Conservation (phyloP, 1,139 yeast genomes). For the Candida sanyaensis region DNA sequence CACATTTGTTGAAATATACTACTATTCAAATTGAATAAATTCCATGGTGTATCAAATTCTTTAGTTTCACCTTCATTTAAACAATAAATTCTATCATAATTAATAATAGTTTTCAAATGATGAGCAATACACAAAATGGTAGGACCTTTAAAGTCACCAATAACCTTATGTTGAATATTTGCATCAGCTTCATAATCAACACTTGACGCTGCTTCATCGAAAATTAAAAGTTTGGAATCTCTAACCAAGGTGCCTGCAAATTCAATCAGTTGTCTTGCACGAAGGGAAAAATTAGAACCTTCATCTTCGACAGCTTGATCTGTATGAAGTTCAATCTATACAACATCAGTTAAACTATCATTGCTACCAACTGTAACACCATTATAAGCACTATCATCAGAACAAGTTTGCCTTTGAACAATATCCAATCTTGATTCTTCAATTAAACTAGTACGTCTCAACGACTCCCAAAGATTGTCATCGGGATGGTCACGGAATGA, state of each 20-base stretch:
- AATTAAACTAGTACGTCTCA: conserved; percentile 34
- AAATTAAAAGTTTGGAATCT: conserved; percentile 36
- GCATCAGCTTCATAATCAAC: conserved; percentile 47
- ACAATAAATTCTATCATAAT: conserved; percentile 37
- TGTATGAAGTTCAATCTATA: conserved; percentile 39
- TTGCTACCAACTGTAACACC: not conserved
- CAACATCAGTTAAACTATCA: conserved; percentile 11
- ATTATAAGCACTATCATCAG: conserved; percentile 2
- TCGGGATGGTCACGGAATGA: conserved; percentile 47
- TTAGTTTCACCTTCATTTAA: conserved; percentile 54
- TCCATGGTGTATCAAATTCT: conserved; percentile 59
- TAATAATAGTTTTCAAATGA: conserved; percentile 39
- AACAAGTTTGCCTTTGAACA: conserved; percentile 18
- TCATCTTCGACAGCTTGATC: conserved; percentile 42
- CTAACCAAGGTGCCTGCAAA: conserved; percentile 44
- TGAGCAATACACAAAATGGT: conserved; percentile 46
- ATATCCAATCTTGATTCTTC: conserved; percentile 23
- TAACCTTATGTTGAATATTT: conserved; percentile 38
- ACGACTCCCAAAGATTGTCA: conserved; percentile 34
- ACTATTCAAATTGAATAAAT: conserved; percentile 20
- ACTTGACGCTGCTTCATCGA: conserved; percentile 46
- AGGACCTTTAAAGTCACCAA: conserved; percentile 34
- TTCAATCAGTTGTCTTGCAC: conserved; percentile 43
- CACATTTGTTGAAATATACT: conserved; percentile 59
- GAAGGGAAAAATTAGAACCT: conserved; percentile 41